Evolutionary conservation across 305 asterid genomes (phyloP).

Genomic region (Fraxinus ornus): DNA sequence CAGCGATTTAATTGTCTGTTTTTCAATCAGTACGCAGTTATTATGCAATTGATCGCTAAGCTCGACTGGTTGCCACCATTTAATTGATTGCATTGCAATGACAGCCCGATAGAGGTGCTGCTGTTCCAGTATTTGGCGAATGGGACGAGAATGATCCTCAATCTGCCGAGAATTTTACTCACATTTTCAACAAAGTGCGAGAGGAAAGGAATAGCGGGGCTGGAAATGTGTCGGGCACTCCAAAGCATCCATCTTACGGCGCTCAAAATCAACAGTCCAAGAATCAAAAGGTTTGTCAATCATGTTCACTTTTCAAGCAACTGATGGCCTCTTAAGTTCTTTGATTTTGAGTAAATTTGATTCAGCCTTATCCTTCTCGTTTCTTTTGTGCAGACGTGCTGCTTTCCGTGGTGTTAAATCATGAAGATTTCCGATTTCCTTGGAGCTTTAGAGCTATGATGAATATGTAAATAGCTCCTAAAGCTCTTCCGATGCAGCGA

Average conservation of each 20-base stretch:
- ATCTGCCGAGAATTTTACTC: slow-evolving; percentile 55
- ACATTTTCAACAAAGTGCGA: slow-evolving; percentile 49
- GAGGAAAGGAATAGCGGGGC: slow-evolving; percentile 38
- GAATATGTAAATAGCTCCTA: slow-evolving; percentile 20
- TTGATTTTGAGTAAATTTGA: neutral
- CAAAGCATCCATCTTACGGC: slow-evolving; percentile 27
- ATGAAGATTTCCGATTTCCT: neutral
- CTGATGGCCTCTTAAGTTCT: neutral
- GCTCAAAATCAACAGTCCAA: slow-evolving; percentile 20
- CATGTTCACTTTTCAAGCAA: neutral
- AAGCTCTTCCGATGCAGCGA: slow-evolving; percentile 19
- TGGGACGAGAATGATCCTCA: slow-evolving; percentile 63
- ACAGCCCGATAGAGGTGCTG: slow-evolving; percentile 52
- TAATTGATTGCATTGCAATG: neutral
- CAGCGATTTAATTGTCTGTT: neutral
- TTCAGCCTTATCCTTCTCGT: neutral
- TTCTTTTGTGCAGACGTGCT: slow-evolving; percentile 43
- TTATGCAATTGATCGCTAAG: neutral
- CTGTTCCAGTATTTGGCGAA: slow-evolving; percentile 60
- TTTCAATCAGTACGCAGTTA: neutral
- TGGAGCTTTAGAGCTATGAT: neutral
- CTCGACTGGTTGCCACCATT: neutral
- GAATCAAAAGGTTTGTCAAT: slow-evolving; percentile 35
- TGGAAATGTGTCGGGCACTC: slow-evolving; percentile 36
- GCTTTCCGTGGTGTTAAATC: slow-evolving; percentile 44